Base-by-base conservation (phyloP, 805 yeast genomes). In the Kodamaea neixiangensis region DNA sequence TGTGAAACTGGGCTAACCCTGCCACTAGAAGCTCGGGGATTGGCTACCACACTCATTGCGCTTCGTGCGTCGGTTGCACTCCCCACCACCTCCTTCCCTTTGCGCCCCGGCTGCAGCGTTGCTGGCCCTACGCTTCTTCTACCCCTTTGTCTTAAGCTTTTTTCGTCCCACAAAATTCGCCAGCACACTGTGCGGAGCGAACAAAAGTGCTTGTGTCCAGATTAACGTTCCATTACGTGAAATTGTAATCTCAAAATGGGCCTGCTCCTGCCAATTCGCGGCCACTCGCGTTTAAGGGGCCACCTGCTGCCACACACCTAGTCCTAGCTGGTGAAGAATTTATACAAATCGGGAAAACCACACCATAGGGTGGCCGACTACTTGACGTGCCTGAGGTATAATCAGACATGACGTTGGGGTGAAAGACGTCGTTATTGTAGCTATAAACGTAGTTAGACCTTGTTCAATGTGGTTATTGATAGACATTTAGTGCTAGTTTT, bases 291-390 rank as follows among this genome's bases (percentile, higher is more conserved):
- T 33, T 42, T 20, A 29, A 40, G 49, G 44, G 29, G 45, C 18
- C 31, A 25, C 31, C 19, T 42, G 45, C 19, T 22, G 17, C 45
- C 14, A 17, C 5, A 15, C 19, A 14, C 38, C 31, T 15, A 34
- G 6, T 34, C 41, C 41, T 13, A 25, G 21, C 29, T 44, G 38
- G 38, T 44, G 46, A 25, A 14, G 39, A 47, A 47, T 47, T 47
- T 47, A 47, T 47, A 47, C 49, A 6, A 47, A 47, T 47, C 22
- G 39, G 49, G 49, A 46, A 46, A 34, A 25, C 31, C 31, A 25
- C 31, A 25, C 31, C n/a, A 22, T 10, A 17, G 11, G 41, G 21
- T 37, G 41, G 41, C 4, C 13, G 6, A 7, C 13, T 37, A 37
- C 41, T 18, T 37, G 20, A 11, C 38, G 41, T 37, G 21, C 41